These are phyloP conservation scores for Ilex paraguariensis DNA, from an alignment of 305 asterid species.

Conservation along the genomic window DNA sequence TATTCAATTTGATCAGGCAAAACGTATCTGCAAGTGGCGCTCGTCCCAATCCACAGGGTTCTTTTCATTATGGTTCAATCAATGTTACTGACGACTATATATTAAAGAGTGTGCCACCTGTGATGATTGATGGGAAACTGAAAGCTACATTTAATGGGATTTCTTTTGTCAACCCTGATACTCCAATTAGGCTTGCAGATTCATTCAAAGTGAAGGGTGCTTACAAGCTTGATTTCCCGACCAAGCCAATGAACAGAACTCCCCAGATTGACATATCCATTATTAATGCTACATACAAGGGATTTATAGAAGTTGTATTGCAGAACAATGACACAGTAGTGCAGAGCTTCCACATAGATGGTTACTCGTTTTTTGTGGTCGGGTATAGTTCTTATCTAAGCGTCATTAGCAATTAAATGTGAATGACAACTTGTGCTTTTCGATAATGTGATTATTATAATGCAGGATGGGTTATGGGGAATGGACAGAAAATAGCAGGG, in stretches of 20 bases:
- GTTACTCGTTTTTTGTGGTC: conserved; percentile 83
- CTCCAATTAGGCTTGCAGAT: conserved; percentile 90
- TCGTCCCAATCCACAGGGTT: conserved; percentile 97
- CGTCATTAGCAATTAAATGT: neutral
- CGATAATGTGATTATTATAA: conserved; percentile 1
- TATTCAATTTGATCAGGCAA: conserved; percentile 47
- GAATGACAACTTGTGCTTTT: neutral
- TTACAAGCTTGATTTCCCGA: conserved; percentile 91
- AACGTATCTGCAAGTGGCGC: conserved; percentile 89
- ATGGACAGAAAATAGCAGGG: conserved; percentile 79
- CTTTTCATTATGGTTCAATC: conserved; percentile 82
- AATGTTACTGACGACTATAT: conserved; percentile 69
- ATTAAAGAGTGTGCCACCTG: conserved; percentile 53
- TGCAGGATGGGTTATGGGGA: conserved; percentile 80
- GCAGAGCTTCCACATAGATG: conserved; percentile 91
- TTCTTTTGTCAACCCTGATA: conserved; percentile 67
- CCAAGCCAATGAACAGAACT: conserved; percentile 44
- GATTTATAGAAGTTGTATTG: conserved; percentile 71
- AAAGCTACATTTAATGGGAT: conserved; percentile 74
- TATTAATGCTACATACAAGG: conserved; percentile 85
- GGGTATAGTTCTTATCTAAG: conserved; percentile 45
- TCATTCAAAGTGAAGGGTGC: conserved; percentile 52
- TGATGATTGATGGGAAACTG: conserved; percentile 51
- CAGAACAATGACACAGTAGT: conserved; percentile 74
- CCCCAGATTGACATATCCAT: conserved; percentile 56